These are phyloP conservation scores for Saccharomyces hybrid DNA, from an alignment of 1,139 yeast genomes.

Conservation along the genomic window DNA sequence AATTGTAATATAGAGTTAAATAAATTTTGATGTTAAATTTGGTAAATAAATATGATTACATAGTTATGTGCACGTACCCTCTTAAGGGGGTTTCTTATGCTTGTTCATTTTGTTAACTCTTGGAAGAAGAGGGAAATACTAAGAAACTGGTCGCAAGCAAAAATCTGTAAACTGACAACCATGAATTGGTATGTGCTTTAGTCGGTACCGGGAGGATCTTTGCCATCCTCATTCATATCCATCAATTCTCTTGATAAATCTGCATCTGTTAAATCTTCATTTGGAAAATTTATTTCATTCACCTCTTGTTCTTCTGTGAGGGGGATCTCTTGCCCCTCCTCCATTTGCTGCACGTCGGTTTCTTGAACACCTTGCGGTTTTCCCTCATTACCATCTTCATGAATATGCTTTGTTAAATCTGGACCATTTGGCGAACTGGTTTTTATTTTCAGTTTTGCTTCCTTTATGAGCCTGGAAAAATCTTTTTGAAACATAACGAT, in stretches of 20 bases:
- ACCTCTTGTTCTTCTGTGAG: neutral
- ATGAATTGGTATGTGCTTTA: neutral
- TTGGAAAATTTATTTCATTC: neutral
- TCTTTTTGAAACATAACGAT: conserved; percentile 40
- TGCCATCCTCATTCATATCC: neutral
- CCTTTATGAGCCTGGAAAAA: conserved; percentile 42
- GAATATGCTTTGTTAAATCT: conserved; percentile 1
- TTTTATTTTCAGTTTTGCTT: conserved; percentile 37
- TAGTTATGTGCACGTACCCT: neutral
- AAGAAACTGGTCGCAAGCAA: too few species aligned
- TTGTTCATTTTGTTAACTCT: neutral
- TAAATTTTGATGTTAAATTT: neutral
- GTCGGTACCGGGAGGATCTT: neutral
- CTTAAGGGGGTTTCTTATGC: too few species aligned
- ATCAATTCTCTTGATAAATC: conserved; percentile 7
- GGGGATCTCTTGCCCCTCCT: neutral
- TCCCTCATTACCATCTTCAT: neutral
- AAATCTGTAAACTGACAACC: too few species aligned
- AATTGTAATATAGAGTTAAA: neutral
- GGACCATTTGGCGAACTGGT: conserved; percentile 3
- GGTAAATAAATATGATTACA: neutral
- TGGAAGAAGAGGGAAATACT: neutral
- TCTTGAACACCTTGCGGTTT: neutral
- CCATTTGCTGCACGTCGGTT: neutral
- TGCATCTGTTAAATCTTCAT: conserved; percentile 6